Evolutionary conservation across 495 filamentous ascomycete genomes (phyloP), one percentile per base, ranked within the genome.

Genomic region (Jackrogersella multiformis): DNA sequence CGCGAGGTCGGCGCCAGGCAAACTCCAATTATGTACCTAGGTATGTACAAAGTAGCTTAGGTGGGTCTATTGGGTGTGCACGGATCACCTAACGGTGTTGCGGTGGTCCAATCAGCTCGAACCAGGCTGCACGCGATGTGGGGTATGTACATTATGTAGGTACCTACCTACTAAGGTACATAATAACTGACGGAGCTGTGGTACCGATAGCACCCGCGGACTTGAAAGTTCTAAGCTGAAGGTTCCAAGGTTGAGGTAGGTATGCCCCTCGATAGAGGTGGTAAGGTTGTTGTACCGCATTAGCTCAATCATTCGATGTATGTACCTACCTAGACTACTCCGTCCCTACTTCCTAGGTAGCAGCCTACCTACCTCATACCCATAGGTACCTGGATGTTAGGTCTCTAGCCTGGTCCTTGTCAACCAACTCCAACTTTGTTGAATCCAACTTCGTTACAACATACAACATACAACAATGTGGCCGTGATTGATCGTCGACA

Each of bases 401-500:
- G n/a, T n/a, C n/a, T n/a, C n/a, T 57, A 48, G 16, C 59, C 42
- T 48, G 15, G 26, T 51, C 36, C n/a, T 42, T 57, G 46, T 57
- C 38, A 49, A 61, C 58, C 52, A 30, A 24, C 28, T 16, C 39
- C 52, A 18, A 30, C 26, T 7, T 30, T 30, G 52, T 15, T 52
- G 59, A 45, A 61, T 46, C 48, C 16, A 38, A 44, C 44, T 38
- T 54, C 30, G 23, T 51, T 30, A 7, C n/a, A n/a, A n/a, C n/a
- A 44, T 26, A 13, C 7, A 16, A 28, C 26, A 30, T 30, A 55
- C 41, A 56, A 71, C 67, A 36, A 74, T 74, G 73, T 58, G 48
- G 68, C 56, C 52, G 41, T 68, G 51, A 68, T 61, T 42, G 20
- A 34, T 44, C 55, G 21, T n/a, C 26, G 54, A 67, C 35, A 70